Evolutionary conservation across 345 rosid genomes (phyloP).

Genomic region (Salix udensis): DNA sequence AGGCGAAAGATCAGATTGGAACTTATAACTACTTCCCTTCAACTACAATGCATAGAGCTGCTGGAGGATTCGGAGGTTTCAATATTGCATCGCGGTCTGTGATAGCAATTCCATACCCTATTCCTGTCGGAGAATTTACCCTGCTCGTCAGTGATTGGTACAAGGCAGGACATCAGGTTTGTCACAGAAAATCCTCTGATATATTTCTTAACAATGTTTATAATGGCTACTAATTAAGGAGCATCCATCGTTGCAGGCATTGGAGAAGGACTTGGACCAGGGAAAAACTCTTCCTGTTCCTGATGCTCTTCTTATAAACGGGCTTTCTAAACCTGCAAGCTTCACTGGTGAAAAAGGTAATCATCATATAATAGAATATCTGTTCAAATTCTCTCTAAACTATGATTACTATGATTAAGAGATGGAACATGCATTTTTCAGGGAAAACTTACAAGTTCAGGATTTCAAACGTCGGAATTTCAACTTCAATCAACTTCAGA

Average conservation of each 20-base stretch:
- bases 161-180: slow-evolving; percentile 55
- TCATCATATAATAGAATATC: neutral
- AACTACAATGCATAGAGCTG: slow-evolving; percentile 56
- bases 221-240: too few species aligned
- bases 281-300: slow-evolving; percentile 51
- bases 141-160: slow-evolving; percentile 45
- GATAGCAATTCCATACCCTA: slow-evolving; percentile 38
- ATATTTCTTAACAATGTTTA: too few species aligned
- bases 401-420: neutral
- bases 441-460: slow-evolving; percentile 71
- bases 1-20: slow-evolving; percentile 79
- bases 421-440: slow-evolving; percentile 12
- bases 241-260: slow-evolving; percentile 28
- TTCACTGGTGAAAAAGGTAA: slow-evolving; percentile 63
- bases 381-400: neutral
- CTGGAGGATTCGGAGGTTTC: slow-evolving; percentile 59
- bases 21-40: slow-evolving; percentile 68
- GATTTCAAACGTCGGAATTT: slow-evolving; percentile 68
- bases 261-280: slow-evolving; percentile 42
- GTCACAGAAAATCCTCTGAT: neutral
- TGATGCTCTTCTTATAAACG: slow-evolving; percentile 73
- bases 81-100: slow-evolving; percentile 34
- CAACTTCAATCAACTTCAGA: slow-evolving; percentile 72
- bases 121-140: slow-evolving; percentile 38
- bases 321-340: slow-evolving; percentile 29